phyloP scores from a whole-genome alignment of 768 basidiomycete species.

The Pisolithus marmoratus region DNA sequence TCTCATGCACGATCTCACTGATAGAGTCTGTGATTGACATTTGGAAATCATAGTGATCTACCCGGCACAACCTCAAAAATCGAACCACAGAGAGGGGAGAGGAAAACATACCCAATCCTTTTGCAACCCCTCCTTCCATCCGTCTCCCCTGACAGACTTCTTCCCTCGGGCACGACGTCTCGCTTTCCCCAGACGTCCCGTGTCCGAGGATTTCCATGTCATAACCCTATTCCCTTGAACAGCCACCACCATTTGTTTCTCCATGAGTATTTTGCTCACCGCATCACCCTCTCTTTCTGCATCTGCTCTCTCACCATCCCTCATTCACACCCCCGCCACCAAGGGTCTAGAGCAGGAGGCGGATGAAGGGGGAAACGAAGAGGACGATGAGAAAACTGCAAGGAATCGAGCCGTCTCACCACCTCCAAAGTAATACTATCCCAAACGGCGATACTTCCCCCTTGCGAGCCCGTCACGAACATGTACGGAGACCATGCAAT shows the following conservation, averaged over 20 bases:
- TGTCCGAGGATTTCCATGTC: constrained; percentile 50
- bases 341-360: too few relatives aligned
- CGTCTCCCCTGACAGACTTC: constrained; percentile 19
- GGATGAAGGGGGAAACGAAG: too few relatives aligned
- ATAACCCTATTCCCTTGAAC: constrained; percentile 56
- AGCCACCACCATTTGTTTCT: constrained; percentile 49
- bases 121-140: constrained; percentile 26
- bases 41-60: constrained; percentile 62
- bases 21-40: constrained; percentile 58
- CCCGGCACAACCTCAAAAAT: neutral
- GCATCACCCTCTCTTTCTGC: constrained; percentile 32
- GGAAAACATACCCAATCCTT: constrained; percentile 41
- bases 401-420: constrained; percentile 33
- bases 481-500: constrained; percentile 56
- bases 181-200: constrained; percentile 33
- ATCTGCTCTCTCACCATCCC: too few relatives aligned
- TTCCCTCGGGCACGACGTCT: constrained; percentile 28
- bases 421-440: constrained; percentile 59
- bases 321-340: too few relatives aligned
- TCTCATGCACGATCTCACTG: constrained; percentile 47
- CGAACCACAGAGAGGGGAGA: neutral
- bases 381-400: too few relatives aligned
- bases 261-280: constrained; percentile 55
- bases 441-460: constrained; percentile 56
- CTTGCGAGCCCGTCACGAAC: constrained; percentile 60